Percentiles rank a stretch among this genome's conserved stretches.
phyloP scores from a whole-genome alignment of 1,284 basidiomycete genomes.

The Melampsora americana region DNA sequence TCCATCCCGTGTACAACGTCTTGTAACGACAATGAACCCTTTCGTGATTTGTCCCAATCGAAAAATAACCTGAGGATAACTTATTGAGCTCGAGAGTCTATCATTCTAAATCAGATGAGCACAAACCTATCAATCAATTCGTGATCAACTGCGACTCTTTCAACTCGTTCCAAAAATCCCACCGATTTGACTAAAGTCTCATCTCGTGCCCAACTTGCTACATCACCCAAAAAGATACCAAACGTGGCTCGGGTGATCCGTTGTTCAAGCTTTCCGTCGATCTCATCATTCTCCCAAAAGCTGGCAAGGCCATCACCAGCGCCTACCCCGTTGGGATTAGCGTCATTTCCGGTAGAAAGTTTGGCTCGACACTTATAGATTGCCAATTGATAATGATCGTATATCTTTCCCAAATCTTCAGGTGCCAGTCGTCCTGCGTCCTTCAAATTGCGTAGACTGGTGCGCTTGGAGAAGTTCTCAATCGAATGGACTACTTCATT shows the following conservation, averaged over 20 bases:
- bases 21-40: conserved; percentile 68
- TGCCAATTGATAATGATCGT: conserved; percentile 67
- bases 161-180: conserved; percentile 77
- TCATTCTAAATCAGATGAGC: not conserved
- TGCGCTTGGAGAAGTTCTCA: conserved; percentile 92
- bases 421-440: conserved; percentile 78
- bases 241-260: conserved; percentile 84
- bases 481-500: conserved; percentile 89
- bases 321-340: conserved; percentile 38
- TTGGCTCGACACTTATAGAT: conserved; percentile 48
- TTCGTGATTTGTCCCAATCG: conserved; percentile 78
- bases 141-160: conserved; percentile 74
- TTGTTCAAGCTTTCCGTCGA: conserved; percentile 78
- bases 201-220: conserved; percentile 92
- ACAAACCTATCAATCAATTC: conserved; percentile 62
- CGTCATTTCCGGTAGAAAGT: conserved; percentile 20
- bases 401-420: conserved; percentile 82
- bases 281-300: conserved; percentile 54
- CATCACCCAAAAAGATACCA: conserved; percentile 81
- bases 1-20: conserved; percentile 86
- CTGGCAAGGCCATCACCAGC: conserved; percentile 40
- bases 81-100: conserved; percentile 22
- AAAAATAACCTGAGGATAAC: conserved; percentile 72
- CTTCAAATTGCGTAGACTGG: conserved; percentile 83
- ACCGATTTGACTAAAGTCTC: conserved; percentile 83